Conservation (phyloP, 75 land plant species). For the Cunninghamia lanceolata region DNA sequence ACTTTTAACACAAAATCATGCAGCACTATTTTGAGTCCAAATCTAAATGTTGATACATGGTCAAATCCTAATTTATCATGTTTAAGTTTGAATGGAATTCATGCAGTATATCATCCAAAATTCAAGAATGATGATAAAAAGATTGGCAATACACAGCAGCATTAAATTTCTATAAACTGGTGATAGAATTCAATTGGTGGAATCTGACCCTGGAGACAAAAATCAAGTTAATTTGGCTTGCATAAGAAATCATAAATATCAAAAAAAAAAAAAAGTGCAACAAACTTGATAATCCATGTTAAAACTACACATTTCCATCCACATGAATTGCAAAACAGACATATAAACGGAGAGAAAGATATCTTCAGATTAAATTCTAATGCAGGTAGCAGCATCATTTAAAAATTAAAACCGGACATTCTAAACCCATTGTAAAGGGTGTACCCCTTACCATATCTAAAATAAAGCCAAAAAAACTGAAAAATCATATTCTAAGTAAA, state of each 20-base stretch:
- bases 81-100: not conserved
- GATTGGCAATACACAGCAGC: not conserved
- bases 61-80: not conserved
- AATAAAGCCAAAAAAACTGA: not conserved
- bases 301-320: no score
- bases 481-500: not conserved
- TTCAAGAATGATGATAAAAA: not conserved
- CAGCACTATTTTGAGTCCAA: not conserved
- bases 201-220: not conserved
- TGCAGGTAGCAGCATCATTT: not conserved
- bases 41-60: not conserved
- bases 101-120: not conserved
- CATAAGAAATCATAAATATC: not conserved
- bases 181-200: not conserved
- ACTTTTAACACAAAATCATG: not conserved
- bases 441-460: not conserved
- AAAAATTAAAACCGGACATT: not conserved
- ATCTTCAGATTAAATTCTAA: not conserved
- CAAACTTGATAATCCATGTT: not conserved
- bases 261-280: no score
- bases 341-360: not conserved
- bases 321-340: not conserved
- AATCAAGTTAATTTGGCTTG: not conserved
- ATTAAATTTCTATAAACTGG: not conserved
- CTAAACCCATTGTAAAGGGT: not conserved